phyloP scores from a whole-genome alignment of 176 grass and related monocot genomes.

The Calamus simplicifolius region DNA sequence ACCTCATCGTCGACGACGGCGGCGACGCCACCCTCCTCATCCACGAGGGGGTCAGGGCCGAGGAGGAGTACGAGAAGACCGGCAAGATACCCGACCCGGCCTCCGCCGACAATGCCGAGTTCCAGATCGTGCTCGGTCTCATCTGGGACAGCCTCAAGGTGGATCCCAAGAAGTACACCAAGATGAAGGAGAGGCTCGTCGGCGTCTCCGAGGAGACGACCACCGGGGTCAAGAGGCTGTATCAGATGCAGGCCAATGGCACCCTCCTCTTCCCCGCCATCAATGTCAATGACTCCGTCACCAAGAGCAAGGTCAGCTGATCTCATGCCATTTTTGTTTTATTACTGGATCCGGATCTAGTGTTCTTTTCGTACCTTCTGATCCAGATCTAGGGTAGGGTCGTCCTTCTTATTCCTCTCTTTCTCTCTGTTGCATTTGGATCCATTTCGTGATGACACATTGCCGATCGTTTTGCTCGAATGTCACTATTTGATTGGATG shows the following conservation, averaged over 20 bases:
- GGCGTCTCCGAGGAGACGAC: conserved; percentile 95
- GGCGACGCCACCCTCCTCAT: conserved; percentile 88
- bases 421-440: too few relatives aligned
- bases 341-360: conserved; percentile 2
- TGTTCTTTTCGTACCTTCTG: not conserved
- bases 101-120: conserved; percentile 89
- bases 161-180: conserved; percentile 69
- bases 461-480: too few relatives aligned
- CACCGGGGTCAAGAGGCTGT: conserved; percentile 81
- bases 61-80: conserved; percentile 77
- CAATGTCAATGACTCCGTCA: conserved; percentile 93
- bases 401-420: too few relatives aligned
- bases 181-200: conserved; percentile 94
- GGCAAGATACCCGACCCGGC: conserved; percentile 69
- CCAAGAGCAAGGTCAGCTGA: conserved; percentile 90
- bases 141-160: conserved; percentile 80
- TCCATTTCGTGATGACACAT: too few relatives aligned
- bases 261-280: conserved; percentile 83
- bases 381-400: conserved; percentile 21
- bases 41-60: conserved; percentile 85
- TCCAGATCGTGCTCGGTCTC: conserved; percentile 84
- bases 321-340: conserved; percentile 18
- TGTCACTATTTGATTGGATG: too few relatives aligned
- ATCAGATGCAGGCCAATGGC: conserved; percentile 80
- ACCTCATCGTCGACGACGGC: conserved; percentile 93